Base-by-base conservation (phyloP, 352 stramenopile species). In the Phytopythium kandeliae region DNA sequence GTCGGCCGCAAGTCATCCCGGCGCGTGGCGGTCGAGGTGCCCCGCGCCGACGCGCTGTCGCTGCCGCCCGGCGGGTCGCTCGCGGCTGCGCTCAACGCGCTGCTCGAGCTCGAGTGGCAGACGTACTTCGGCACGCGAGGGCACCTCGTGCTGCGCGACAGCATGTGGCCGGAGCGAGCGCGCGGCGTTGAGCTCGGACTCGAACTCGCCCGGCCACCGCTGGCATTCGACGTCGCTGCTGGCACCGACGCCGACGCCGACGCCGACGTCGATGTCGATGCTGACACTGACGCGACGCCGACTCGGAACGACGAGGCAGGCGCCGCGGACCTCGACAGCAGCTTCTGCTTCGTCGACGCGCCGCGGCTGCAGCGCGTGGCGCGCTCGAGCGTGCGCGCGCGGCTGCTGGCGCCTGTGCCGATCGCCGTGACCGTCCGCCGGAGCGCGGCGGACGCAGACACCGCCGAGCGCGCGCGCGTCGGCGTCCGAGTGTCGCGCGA, bases 1-100 rank as follows among this genome's bases (percentile, higher is more conserved):
- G 78, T 85, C 41, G 66, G 60, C 37, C 70, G 70, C 19, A 76
- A 76, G 46, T 85, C 68, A 16, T 71, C 73, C 30, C 64, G 69
- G 10, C 68, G 56, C 1, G 60, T 81, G 46, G 57, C 62, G 28
- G 56, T 80, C n/a, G 70, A 81, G 51, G 35, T 80, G 26, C 68
- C 73, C 2, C 67, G 73, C 3, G 25, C 71, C 5, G 26, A 44
- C 2, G 8, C 9, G 25, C 47, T 54, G n/a, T n/a, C 19, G 25
- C 16, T 9, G 54, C 12, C 45, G 60, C 51, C n/a, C 21, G 11
- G 11, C 8, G 55, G 35, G 19, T 55, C 34, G 7, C 19, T 79
- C 21, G 45, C 58, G 1, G 51, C 58, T 11, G 9, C 64, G 33
- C 26, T 85, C 30, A 85, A 85, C 42, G 46, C 54, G 26, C 36